phyloP scores from a whole-genome alignment of 2,329 filamentous ascomycete genomes.

The Ophiostoma perfectum region DNA sequence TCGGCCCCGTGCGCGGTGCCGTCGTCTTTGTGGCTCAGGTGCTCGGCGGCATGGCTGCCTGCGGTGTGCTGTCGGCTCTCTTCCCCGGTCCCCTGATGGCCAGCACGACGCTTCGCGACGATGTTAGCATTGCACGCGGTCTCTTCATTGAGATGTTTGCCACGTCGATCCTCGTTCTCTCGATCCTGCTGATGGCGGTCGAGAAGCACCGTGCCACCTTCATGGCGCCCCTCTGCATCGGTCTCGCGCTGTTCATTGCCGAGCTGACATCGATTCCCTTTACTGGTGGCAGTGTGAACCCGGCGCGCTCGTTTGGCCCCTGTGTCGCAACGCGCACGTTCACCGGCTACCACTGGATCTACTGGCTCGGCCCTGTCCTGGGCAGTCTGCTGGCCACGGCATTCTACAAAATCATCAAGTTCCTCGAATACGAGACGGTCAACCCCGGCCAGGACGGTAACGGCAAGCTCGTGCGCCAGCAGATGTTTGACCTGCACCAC shows the following conservation, averaged over 20 bases:
- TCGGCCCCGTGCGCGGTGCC: conserved; percentile 47
- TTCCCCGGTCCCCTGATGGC: conserved; percentile 53
- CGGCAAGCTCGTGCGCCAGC: conserved; percentile 18
- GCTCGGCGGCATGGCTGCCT: conserved; percentile 53
- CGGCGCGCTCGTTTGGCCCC: conserved; percentile 47
- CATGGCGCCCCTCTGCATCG: conserved; percentile 66
- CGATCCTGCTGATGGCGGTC: conserved; percentile 63
- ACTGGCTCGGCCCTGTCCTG: conserved; percentile 49
- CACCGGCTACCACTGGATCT: conserved; percentile 48
- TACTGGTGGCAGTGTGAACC: conserved; percentile 47
- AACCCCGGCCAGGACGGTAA: conserved; percentile 45
- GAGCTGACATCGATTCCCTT: conserved; percentile 43
- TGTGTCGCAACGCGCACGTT: conserved; percentile 40
- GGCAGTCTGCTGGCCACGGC: conserved; percentile 45
- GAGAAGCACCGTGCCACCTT: conserved; percentile 70
- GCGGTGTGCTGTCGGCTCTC: conserved; percentile 51
- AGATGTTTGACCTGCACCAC: conserved; percentile 1
- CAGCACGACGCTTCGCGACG: conserved; percentile 49
- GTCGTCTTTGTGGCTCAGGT: conserved; percentile 54
- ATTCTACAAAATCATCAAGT: conserved; percentile 48
- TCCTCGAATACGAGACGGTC: conserved; percentile 46
- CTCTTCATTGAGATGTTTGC: conserved; percentile 64
- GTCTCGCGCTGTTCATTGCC: conserved; percentile 61
- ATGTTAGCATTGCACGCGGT: conserved; percentile 50
- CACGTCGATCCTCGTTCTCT: conserved; percentile 57